Evolutionary conservation across 148 eudicot genomes (phyloP).

Genomic region (Linanthus parryae): DNA sequence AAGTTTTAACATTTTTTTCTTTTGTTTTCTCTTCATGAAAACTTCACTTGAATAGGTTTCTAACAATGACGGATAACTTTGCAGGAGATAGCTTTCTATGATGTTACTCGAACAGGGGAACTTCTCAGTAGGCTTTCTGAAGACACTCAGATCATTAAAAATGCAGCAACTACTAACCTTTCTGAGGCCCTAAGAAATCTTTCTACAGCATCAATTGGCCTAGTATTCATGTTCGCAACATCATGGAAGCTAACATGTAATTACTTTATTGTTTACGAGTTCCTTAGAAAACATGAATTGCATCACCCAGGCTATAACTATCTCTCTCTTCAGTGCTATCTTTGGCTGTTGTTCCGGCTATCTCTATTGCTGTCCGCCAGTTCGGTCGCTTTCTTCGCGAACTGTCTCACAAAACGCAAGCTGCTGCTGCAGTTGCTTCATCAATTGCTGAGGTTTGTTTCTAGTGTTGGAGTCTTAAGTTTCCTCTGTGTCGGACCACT

Average conservation of each 20-base stretch:
- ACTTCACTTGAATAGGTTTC: constrained; percentile 1
- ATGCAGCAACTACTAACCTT: constrained; percentile 92
- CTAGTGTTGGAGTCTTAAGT: background rate
- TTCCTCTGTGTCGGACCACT: background rate
- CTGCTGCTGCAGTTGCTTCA: constrained; percentile 90
- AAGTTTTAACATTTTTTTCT: background rate
- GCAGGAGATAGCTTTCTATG: constrained; percentile 93
- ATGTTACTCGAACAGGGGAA: constrained; percentile 90
- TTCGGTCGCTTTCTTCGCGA: constrained; percentile 90
- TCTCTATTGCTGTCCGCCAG: constrained; percentile 64
- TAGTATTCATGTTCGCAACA: constrained; percentile 76
- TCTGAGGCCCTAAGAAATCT: constrained; percentile 79
- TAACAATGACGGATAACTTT: constrained; percentile 6
- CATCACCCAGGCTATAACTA: background rate
- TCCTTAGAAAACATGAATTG: background rate
- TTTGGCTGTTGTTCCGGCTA: constrained; percentile 69
- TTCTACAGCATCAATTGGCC: constrained; percentile 69
- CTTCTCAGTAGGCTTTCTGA: constrained; percentile 88
- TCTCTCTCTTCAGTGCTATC: constrained; percentile 53
- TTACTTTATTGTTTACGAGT: background rate
- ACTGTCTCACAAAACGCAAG: constrained; percentile 85
- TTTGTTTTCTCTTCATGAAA: background rate
- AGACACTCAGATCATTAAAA: constrained; percentile 89
- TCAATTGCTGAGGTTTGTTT: constrained; percentile 84
- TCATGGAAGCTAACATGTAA: constrained; percentile 94